These are phyloP conservation scores for Papiliotrema terrestris DNA, from an alignment of 1,284 basidiomycete genomes.

Conservation along the genomic window DNA sequence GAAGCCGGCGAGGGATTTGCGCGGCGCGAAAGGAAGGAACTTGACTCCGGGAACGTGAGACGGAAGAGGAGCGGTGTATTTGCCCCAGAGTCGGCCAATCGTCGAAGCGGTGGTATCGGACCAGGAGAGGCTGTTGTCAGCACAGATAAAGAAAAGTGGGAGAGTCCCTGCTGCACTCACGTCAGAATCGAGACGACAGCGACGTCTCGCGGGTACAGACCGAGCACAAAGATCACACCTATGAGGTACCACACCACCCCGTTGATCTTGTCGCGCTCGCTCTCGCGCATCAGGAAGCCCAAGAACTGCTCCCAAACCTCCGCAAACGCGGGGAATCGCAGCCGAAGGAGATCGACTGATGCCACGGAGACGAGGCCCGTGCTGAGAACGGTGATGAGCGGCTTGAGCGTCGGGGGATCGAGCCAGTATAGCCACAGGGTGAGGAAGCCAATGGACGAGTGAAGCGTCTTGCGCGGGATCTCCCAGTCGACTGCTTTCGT, in stretches of 20 bases:
- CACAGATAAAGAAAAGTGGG: too few species aligned
- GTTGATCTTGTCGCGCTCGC: conserved; percentile 77
- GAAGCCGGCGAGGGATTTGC: conserved; percentile 74
- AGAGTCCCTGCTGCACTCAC: conserved; percentile 56
- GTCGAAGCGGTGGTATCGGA: conserved; percentile 94
- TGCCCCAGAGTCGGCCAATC: conserved; percentile 80
- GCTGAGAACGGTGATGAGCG: conserved; percentile 64
- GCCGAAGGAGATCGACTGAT: conserved; percentile 73
- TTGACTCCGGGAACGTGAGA: conserved; percentile 49
- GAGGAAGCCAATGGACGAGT: conserved; percentile 87
- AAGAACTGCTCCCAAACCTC: conserved; percentile 68
- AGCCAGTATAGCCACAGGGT: conserved; percentile 65
- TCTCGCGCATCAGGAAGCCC: conserved; percentile 90
- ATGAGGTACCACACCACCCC: conserved; percentile 96
- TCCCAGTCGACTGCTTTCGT: conserved; percentile 56
- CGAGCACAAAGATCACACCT: conserved; percentile 78
- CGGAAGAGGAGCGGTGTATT: conserved; percentile 71
- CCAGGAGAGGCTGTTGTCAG: conserved; percentile 74
- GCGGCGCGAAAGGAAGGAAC: conserved; percentile 40
- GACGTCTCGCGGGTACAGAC: conserved; percentile 77
- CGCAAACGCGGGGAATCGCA: conserved; percentile 68
- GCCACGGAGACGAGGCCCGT: conserved; percentile 66
- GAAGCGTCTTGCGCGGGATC: conserved; percentile 84
- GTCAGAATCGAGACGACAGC: conserved; percentile 84
- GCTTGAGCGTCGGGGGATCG: conserved; percentile 48